Evolutionary conservation across 371 early-diverging fungal genomes (phyloP).

Genomic region (Syncephalastrum contaminatum): DNA sequence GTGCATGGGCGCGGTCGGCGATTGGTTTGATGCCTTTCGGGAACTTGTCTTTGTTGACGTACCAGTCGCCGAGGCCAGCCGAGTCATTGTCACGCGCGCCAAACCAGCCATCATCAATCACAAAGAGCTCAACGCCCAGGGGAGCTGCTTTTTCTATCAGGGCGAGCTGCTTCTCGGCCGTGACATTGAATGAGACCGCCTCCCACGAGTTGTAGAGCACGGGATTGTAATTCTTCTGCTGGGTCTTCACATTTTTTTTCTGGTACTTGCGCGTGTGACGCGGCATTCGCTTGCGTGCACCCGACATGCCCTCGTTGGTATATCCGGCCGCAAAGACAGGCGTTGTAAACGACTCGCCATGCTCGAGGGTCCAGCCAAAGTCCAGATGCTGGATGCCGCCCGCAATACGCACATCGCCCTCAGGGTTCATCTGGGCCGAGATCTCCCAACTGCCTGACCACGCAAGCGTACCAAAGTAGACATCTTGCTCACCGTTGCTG

Average conservation of each 20-base stretch:
- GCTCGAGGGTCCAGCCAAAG: constrained; percentile 23
- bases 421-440: constrained; percentile 19
- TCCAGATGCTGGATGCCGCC: constrained; percentile 41
- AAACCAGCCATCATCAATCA: constrained; percentile 62
- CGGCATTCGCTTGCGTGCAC: constrained; percentile 31
- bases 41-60: constrained; percentile 40
- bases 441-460: constrained; percentile 48
- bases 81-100: constrained; percentile 27
- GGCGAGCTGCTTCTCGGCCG: constrained; percentile 22
- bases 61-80: constrained; percentile 59
- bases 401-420: constrained; percentile 22
- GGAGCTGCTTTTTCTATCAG: constrained; percentile 30
- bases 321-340: constrained; percentile 35
- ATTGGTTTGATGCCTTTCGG: constrained; percentile 49
- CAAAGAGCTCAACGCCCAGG: constrained; percentile 43
- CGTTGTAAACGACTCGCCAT: constrained; percentile 9
- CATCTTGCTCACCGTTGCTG: constrained; percentile 18
- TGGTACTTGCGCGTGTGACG: constrained; percentile 17
- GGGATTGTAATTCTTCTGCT: constrained; percentile 16
- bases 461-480: constrained; percentile 42
- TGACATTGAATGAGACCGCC: constrained; percentile 33
- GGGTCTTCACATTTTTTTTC: constrained; percentile 11
- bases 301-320: constrained; percentile 28
- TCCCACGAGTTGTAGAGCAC: constrained; percentile 51
- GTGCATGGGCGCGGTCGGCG: constrained; percentile 36